Evolutionary conservation across 2,329 filamentous ascomycete genomes (phyloP).

Genomic region (Chrysoporthe deuterocubensis): DNA sequence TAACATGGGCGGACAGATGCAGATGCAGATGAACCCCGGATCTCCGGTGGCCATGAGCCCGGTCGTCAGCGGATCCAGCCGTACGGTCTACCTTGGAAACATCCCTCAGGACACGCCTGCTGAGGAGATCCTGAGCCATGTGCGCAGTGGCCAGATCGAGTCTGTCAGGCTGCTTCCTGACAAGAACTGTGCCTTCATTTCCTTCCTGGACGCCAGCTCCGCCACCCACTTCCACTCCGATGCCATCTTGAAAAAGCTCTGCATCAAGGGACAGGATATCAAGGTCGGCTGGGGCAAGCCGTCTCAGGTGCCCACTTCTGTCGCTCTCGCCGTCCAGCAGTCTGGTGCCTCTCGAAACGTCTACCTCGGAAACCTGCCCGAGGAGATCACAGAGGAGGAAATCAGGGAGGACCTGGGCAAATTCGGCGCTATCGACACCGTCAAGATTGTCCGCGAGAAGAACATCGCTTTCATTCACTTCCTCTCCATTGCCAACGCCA

Average conservation of each 20-base stretch:
- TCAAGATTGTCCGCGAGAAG: slow-evolving; percentile 98
- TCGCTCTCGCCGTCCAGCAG: slow-evolving; percentile 96
- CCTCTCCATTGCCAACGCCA: slow-evolving; percentile 94
- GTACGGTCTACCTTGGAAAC: slow-evolving; percentile 96
- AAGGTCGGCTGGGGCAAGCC: slow-evolving; percentile 99
- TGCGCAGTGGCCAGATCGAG: slow-evolving; percentile 96
- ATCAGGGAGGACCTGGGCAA: slow-evolving; percentile 93
- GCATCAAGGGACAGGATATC: slow-evolving; percentile 98
- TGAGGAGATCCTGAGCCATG: slow-evolving; percentile 95
- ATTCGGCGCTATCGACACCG: slow-evolving; percentile 93
- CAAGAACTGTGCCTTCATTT: slow-evolving; percentile 99
- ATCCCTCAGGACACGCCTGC: slow-evolving; percentile 97
- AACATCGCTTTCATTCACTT: slow-evolving; percentile 98
- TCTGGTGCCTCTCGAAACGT: slow-evolving; percentile 96
- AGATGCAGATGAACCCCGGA: slow-evolving; percentile 64
- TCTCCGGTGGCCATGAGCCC: slow-evolving; percentile 77
- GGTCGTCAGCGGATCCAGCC: slow-evolving; percentile 88
- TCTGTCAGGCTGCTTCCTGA: slow-evolving; percentile 96
- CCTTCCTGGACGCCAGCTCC: slow-evolving; percentile 95
- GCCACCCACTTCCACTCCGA: slow-evolving; percentile 99
- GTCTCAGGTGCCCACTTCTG: slow-evolving; percentile 95
- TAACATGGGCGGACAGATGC: slow-evolving; percentile 63
- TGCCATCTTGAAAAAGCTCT: slow-evolving; percentile 98
- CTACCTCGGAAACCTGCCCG: slow-evolving; percentile 89
- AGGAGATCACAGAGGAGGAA: slow-evolving; percentile 90